A percentile compares a stretch with the other conserved stretches of the same genome.
phyloP scores from a whole-genome alignment of 2,329 filamentous ascomycete species.

The Taxawa tesnikishii region DNA sequence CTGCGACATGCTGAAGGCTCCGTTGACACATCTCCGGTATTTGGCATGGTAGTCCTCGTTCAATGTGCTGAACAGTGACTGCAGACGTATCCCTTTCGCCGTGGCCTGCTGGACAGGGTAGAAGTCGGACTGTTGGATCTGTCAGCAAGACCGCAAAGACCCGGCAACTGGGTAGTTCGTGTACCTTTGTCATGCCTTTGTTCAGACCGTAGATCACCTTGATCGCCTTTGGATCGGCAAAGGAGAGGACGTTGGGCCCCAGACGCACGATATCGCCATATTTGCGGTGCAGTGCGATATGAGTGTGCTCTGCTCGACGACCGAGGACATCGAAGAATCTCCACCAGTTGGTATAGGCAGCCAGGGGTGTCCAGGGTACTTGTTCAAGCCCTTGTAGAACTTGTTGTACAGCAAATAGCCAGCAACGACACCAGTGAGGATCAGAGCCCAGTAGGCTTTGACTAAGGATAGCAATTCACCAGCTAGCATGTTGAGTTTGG shows the following conservation, averaged over 20 bases:
- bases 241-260: constrained; percentile 62
- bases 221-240: constrained; percentile 60
- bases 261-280: constrained; percentile 64
- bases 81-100: constrained; percentile 53
- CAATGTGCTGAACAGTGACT: constrained; percentile 64
- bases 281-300: constrained; percentile 54
- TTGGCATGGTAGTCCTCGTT: constrained; percentile 65
- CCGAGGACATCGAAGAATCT: constrained; percentile 56
- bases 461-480: constrained; percentile 14
- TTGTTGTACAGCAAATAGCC: constrained; percentile 31
- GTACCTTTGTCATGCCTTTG: constrained; percentile 66
- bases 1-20: constrained; percentile 65
- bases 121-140: constrained; percentile 52
- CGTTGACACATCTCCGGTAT: constrained; percentile 63
- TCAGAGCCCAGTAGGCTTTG: constrained; percentile 28
- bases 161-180: constrained; percentile 5
- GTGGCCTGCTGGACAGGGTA: constrained; percentile 69
- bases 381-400: constrained; percentile 46
- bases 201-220: constrained; percentile 72
- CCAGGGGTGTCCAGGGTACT: constrained; percentile 60
- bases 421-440: constrained; percentile 16
- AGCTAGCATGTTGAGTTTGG: constrained; percentile 17
- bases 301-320: constrained; percentile 53
- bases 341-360: constrained; percentile 62
- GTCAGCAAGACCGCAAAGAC: constrained; percentile 1